Conservation (phyloP, 2,329 filamentous ascomycete genomes). For the Golovinomyces cichoracearum region DNA sequence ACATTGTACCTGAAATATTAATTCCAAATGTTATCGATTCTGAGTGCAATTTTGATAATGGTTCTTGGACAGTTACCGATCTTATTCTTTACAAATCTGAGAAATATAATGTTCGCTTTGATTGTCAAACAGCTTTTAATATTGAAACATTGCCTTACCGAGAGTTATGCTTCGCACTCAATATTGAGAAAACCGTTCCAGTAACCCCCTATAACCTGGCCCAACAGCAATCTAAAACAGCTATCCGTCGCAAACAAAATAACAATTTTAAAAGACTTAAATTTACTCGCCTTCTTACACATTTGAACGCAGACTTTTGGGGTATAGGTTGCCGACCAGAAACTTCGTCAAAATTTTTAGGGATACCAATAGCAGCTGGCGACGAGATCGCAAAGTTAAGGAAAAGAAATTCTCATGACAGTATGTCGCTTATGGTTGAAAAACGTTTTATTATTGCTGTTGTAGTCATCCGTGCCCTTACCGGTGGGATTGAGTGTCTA, state of each 20-base stretch:
- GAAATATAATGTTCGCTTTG: constrained; percentile 6
- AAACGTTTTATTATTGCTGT: constrained; percentile 29
- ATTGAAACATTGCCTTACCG: constrained; percentile 20
- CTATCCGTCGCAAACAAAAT: background rate
- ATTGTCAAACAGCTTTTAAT: constrained; percentile 18
- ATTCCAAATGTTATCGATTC: background rate
- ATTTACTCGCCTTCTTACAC: constrained; percentile 8
- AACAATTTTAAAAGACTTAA: background rate
- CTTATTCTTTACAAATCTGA: background rate
- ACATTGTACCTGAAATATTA: constrained; percentile 1
- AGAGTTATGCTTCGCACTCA: constrained; percentile 5
- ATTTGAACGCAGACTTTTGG: constrained; percentile 9
- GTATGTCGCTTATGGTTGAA: constrained; percentile 19
- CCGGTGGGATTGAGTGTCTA: constrained; percentile 32
- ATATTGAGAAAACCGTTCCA: constrained; percentile 11
- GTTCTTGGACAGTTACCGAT: constrained; percentile 5
- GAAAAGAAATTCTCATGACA: constrained; percentile 13
- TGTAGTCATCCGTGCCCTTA: constrained; percentile 28
- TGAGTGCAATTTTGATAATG: constrained; percentile 2
- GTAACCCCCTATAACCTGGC: background rate
- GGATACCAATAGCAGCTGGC: constrained; percentile 6
- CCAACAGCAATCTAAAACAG: background rate
- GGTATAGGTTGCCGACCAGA: constrained; percentile 7
- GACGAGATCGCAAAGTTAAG: constrained; percentile 7
- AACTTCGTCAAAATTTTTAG: constrained; percentile 5